Evolutionary conservation across 2,329 filamentous ascomycete species (phyloP), one percentile per base, ranked within the genome.

Genomic region (Chaetomium globosum): DNA sequence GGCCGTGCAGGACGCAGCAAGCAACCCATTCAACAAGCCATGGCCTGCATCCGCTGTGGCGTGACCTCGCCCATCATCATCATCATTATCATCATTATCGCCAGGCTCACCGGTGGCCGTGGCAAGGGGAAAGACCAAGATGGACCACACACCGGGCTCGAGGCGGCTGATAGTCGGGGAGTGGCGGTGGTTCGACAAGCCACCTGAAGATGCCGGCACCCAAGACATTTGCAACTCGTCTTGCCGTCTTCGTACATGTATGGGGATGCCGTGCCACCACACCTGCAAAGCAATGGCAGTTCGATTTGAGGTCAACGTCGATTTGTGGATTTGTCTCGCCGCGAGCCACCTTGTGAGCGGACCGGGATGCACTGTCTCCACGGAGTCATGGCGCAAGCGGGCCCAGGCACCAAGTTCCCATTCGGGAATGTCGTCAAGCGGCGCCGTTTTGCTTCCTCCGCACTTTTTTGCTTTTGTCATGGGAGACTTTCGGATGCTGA

Each of bases 351-450:
- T 43, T 51, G 39, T 30, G 46, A 19, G 51, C 57, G 55, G 58
- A 55, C 64, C 49, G 62, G 66, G 64, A 59, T 62, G 36, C 33
- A 59, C 26, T 26, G 65, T 48, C 59, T 63, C 53, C 63, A 62
- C 58, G 61, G 55, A 68, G 64, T 66, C 64, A 65, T 67, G 64
- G 65, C 55, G 64, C 61, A 39, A 61, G 59, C 55, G 60, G 66
- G 60, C 63, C 68, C 67, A 71, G 69, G 69, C 67, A 68, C 69
- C 68, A 68, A 63, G 68, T 70, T 72, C 71, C 70, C 61, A 63
- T 73, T 73, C 65, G 70, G 71, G 70, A 65, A 72, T 72, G 69
- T 73, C 70, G 69, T 68, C 67, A 63, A 69, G 64, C 66, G 67
- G 70, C 66, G 70, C 69, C 69, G 69, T 70, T 66, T 68, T 68